phyloP scores from a whole-genome alignment of 1,284 basidiomycete species.

The Ceratobasidium papillatum region DNA sequence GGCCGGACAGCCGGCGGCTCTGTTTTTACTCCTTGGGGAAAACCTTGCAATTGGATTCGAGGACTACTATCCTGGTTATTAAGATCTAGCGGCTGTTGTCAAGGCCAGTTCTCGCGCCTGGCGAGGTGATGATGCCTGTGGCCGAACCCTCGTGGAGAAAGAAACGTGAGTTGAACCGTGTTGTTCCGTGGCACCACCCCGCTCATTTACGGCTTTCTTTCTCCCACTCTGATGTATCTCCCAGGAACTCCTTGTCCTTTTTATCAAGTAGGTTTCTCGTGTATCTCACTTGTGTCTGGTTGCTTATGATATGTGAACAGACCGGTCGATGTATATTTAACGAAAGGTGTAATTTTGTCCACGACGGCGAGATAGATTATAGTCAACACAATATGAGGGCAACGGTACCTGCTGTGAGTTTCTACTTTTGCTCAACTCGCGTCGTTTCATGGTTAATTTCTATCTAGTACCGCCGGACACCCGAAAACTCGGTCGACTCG shows the following conservation, averaged over 20 bases:
- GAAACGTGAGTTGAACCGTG: slow-evolving; percentile 3
- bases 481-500: slow-evolving; percentile 39
- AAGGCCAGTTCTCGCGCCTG: not conserved
- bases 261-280: not conserved
- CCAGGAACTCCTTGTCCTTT: slow-evolving; percentile 32
- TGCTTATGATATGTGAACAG: not conserved
- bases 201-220: not conserved
- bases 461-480: slow-evolving; percentile 28
- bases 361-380: slow-evolving; percentile 13
- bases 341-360: slow-evolving; percentile 29
- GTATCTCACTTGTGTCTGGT: not conserved
- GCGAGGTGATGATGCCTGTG: slow-evolving; percentile 10
- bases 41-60: not conserved
- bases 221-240: not conserved
- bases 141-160: slow-evolving; percentile 22
- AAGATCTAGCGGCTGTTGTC: slow-evolving; percentile 1
- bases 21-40: slow-evolving; percentile 1
- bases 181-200: not conserved
- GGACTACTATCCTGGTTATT: not conserved
- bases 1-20: too few relatives aligned
- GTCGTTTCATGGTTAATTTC: not conserved
- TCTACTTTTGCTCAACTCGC: not conserved
- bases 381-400: not conserved
- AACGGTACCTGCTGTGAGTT: slow-evolving; percentile 16
- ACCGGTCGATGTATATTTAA: slow-evolving; percentile 25